Conservation (phyloP, 2,329 filamentous ascomycete species). For the Colletotrichum caudatum region DNA sequence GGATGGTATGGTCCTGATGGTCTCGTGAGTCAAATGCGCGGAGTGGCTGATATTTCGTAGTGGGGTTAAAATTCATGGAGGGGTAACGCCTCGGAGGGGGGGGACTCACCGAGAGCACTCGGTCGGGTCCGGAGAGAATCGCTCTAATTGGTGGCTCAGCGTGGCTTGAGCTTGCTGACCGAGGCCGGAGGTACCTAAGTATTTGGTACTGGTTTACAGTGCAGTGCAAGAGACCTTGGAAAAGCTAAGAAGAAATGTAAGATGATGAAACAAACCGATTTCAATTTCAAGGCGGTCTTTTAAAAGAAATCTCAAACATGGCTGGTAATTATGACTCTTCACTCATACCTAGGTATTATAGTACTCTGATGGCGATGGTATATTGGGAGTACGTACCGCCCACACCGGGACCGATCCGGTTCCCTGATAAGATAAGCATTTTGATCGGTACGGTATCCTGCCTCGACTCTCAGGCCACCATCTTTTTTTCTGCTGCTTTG, state of each 20-base stretch:
- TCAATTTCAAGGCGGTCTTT: neutral
- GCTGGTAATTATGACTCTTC: constrained; percentile 25
- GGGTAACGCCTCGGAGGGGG: constrained; percentile 28
- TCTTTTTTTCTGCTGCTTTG: constrained; percentile 38
- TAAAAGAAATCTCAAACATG: neutral
- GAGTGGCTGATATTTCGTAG: constrained; percentile 40
- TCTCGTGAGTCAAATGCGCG: constrained; percentile 43
- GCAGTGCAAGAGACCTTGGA: too few relatives aligned
- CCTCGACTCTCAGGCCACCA: constrained; percentile 25
- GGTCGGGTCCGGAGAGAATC: neutral
- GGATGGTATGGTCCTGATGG: constrained; percentile 29
- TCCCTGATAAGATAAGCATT: constrained; percentile 2
- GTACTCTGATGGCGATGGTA: constrained; percentile 25
- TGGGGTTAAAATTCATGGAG: constrained; percentile 42
- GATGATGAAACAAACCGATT: fast-evolving
- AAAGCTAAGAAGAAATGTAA: fast-evolving
- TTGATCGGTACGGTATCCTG: neutral
- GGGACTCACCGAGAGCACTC: constrained; percentile 31
- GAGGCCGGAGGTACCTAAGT: neutral
- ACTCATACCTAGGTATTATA: neutral
- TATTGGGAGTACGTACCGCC: constrained; percentile 11
- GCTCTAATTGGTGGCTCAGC: constrained; percentile 33
- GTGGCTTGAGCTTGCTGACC: neutral
- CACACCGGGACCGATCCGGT: constrained; percentile 18
- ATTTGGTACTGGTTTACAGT: neutral